phyloP scores from a whole-genome alignment of 306 rosid species.

The Medicago truncatula region DNA sequence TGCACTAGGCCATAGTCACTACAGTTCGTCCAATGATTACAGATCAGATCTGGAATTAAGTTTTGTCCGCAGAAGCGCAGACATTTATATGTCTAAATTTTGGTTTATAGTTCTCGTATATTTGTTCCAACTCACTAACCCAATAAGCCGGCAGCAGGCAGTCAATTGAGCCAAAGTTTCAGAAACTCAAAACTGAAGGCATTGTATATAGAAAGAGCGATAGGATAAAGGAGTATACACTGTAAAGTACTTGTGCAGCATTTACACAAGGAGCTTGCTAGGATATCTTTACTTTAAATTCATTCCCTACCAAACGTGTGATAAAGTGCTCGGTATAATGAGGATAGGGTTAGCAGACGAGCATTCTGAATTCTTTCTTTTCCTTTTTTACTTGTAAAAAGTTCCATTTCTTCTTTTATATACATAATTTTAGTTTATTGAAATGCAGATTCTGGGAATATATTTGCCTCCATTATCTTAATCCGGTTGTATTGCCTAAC shows the following conservation, averaged over 20 bases:
- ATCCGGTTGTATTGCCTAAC: constrained; percentile 6
- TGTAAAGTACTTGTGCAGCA: constrained; percentile 65
- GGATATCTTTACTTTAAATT: constrained; percentile 36
- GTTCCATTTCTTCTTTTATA: background rate
- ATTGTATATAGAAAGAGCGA: constrained; percentile 81
- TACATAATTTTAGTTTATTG: background rate
- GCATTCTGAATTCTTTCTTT: constrained; percentile 13
- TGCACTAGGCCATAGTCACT: constrained; percentile 6
- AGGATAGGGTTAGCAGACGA: constrained; percentile 27
- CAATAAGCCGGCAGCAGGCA: constrained; percentile 61
- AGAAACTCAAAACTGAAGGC: constrained; percentile 61
- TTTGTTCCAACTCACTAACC: constrained; percentile 59
- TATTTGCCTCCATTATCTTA: constrained; percentile 11
- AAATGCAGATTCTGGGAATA: background rate
- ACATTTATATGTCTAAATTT: constrained; percentile 46
- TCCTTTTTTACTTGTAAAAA: constrained; percentile 2
- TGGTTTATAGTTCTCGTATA: constrained; percentile 50
- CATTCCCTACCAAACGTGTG: constrained; percentile 5
- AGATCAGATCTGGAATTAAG: constrained; percentile 60
- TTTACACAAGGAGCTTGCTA: constrained; percentile 45
- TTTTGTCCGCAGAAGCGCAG: constrained; percentile 67
- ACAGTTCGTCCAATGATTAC: constrained; percentile 40
- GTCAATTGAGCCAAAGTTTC: constrained; percentile 54
- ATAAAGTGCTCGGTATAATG: constrained; percentile 10
- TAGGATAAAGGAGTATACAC: constrained; percentile 62